Percentiles rank a stretch among this genome's conserved stretches.
These are phyloP conservation scores for Alternaria infectoria DNA, from an alignment of 2,329 filamentous ascomycete genomes.

Conservation along the genomic window DNA sequence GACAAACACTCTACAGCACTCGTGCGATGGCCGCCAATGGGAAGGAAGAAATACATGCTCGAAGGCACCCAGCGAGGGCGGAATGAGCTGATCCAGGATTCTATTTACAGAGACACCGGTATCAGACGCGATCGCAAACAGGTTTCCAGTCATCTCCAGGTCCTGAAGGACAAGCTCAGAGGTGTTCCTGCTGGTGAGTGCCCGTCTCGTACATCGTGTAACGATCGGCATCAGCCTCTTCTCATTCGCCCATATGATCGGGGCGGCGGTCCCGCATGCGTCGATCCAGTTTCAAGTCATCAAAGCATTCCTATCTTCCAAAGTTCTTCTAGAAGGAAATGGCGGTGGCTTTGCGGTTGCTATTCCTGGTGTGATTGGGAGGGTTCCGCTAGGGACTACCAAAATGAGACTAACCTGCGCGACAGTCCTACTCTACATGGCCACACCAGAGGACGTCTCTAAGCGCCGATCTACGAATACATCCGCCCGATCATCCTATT, in stretches of 20 bases:
- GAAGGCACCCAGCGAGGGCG: constrained; percentile 63
- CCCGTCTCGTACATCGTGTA: neutral
- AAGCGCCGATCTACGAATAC: constrained; percentile 26
- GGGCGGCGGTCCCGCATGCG: neutral
- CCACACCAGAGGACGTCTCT: constrained; percentile 42
- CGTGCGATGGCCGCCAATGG: constrained; percentile 64
- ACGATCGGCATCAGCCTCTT: neutral
- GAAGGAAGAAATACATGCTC: constrained; percentile 58
- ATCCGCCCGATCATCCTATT: constrained; percentile 26
- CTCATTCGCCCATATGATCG: neutral
- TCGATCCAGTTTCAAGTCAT: neutral
- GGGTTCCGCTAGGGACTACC: constrained; percentile 17
- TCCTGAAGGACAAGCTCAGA: constrained; percentile 63
- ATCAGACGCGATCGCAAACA: constrained; percentile 62
- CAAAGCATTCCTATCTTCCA: neutral
- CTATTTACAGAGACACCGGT: constrained; percentile 62
- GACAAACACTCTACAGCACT: constrained; percentile 20
- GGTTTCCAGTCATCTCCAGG: constrained; percentile 69
- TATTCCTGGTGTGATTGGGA: constrained; percentile 8
- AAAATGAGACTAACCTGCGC: constrained; percentile 28
- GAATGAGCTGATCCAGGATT: constrained; percentile 67
- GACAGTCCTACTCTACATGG: constrained; percentile 51
- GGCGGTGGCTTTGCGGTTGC: constrained; percentile 3
- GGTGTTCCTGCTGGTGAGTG: constrained; percentile 60
- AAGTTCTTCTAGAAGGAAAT: constrained; percentile 1